Evolutionary conservation across 768 basidiomycete genomes (phyloP).

Genomic region (Tulasnella sp.): DNA sequence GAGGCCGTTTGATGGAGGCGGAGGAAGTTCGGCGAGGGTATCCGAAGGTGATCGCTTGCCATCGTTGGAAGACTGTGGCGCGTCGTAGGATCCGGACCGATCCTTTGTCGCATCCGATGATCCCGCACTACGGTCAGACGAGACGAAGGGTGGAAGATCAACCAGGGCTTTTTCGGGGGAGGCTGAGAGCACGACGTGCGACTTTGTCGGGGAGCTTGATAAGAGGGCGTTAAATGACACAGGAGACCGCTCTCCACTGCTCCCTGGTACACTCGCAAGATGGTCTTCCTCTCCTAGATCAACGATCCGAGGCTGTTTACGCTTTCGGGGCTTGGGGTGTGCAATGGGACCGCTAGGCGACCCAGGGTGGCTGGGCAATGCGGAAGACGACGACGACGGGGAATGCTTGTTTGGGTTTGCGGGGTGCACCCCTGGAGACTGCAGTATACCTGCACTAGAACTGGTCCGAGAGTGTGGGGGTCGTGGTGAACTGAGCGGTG

Average conservation of each 20-base stretch:
- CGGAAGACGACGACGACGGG: neutral
- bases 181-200: neutral
- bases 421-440: slow-evolving; percentile 37
- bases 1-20: too few relatives aligned
- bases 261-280: neutral
- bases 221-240: neutral
- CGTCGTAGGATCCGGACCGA: too few relatives aligned
- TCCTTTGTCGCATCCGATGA: too few relatives aligned
- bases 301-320: slow-evolving; percentile 67
- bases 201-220: neutral
- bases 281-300: slow-evolving; percentile 42
- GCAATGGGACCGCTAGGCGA: neutral
- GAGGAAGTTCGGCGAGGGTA: too few relatives aligned
- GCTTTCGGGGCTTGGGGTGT: slow-evolving; percentile 37
- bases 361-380: neutral
- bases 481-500: neutral
- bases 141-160: too few relatives aligned
- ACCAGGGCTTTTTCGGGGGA: neutral
- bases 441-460: slow-evolving; percentile 24
- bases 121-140: too few relatives aligned
- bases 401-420: slow-evolving; percentile 27
- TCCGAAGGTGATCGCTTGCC: too few relatives aligned
- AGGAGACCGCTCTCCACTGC: neutral
- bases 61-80: too few relatives aligned
- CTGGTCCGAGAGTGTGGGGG: neutral